These are phyloP conservation scores for Tolypocladium nubicola DNA, from an alignment of 2,329 filamentous ascomycete species.

Conservation along the genomic window DNA sequence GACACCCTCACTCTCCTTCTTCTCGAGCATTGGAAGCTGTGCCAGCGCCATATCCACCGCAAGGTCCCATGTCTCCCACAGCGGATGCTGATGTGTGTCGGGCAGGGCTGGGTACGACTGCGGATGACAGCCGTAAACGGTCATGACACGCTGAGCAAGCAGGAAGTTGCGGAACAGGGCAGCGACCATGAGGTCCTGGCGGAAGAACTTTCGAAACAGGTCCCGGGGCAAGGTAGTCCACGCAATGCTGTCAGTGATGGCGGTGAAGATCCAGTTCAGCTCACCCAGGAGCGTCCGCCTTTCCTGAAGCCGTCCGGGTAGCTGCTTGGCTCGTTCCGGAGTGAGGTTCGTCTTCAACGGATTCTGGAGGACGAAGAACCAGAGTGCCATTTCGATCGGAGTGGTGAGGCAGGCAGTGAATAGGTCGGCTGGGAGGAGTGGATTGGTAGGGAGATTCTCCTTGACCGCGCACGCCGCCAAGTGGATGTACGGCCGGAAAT, in stretches of 20 bases:
- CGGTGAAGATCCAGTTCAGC: constrained; percentile 98
- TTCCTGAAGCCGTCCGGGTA: constrained; percentile 87
- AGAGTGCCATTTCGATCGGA: constrained; percentile 92
- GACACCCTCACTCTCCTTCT: constrained; percentile 58
- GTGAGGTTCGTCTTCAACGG: constrained; percentile 59
- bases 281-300: constrained; percentile 88
- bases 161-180: constrained; percentile 94
- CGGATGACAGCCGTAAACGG: constrained; percentile 89
- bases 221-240: constrained; percentile 91
- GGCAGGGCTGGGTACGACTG: constrained; percentile 88
- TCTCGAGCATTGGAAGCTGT: constrained; percentile 79
- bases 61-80: constrained; percentile 97
- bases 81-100: constrained; percentile 84
- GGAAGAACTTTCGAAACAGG: constrained; percentile 91
- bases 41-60: constrained; percentile 91
- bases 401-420: constrained; percentile 96
- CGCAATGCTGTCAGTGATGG: constrained; percentile 96
- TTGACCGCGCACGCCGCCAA: constrained; percentile 83
- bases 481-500: constrained; percentile 64
- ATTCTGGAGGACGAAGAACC: constrained; percentile 94
- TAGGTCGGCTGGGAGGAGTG: constrained; percentile 82
- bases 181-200: constrained; percentile 98
- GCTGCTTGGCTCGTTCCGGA: constrained; percentile 74
- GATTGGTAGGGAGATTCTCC: constrained; percentile 91
- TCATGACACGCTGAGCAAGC: constrained; percentile 90